phyloP scores from a whole-genome alignment of 352 stramenopile genomes.

The Aphanomyces astaci region DNA sequence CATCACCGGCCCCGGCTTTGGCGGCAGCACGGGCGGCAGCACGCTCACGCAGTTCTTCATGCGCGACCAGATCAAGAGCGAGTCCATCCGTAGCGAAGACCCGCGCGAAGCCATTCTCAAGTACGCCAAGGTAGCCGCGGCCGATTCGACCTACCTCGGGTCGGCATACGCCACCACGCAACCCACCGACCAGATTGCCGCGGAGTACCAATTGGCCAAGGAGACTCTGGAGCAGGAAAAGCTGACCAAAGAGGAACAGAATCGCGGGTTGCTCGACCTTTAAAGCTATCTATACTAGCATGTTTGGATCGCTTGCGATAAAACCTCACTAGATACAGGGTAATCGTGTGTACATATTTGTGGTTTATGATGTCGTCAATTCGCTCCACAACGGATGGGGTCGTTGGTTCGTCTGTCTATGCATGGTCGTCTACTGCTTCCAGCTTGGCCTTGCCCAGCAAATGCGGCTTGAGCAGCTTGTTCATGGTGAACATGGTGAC shows the following conservation, averaged over 20 bases:
- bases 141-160: conserved; percentile 60
- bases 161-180: conserved; percentile 46
- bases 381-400: neutral
- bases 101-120: conserved; percentile 79
- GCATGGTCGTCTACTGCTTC: neutral
- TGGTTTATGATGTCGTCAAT: too few relatives aligned
- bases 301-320: too few relatives aligned
- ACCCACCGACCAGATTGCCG: conserved; percentile 52
- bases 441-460: conserved; percentile 26
- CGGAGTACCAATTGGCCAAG: conserved; percentile 59
- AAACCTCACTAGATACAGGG: neutral
- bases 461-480: conserved; percentile 30
- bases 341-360: too few relatives aligned
- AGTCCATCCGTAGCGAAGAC: conserved; percentile 76
- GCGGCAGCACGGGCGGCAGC: conserved; percentile 65
- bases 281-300: too few relatives aligned
- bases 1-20: conserved; percentile 64
- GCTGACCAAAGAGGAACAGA: conserved; percentile 65
- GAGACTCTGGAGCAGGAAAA: conserved; percentile 78
- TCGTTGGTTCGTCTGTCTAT: neutral
- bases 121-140: conserved; percentile 67
- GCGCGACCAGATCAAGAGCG: conserved; percentile 74
- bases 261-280: conserved; percentile 56
- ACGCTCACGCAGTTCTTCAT: conserved; percentile 87
- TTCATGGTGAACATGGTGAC: conserved; percentile 35